A percentile compares a stretch with the other conserved stretches of the same genome.
Evolutionary conservation across 495 filamentous ascomycete genomes (phyloP).

Genomic region (Podospora appendiculata): DNA sequence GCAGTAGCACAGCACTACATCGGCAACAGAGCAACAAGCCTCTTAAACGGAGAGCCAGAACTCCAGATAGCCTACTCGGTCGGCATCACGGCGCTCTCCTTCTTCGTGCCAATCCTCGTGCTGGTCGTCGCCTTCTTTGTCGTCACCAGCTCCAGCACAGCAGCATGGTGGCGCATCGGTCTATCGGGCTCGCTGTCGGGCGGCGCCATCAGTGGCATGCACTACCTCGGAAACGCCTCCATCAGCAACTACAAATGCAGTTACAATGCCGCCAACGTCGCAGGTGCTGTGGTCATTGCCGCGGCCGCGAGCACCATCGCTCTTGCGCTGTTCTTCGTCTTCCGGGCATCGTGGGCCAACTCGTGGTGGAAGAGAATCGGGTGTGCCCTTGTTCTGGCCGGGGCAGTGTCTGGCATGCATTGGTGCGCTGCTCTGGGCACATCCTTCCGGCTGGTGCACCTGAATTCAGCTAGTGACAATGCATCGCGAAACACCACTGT

Average conservation of each 20-base stretch:
- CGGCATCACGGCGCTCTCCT: conserved; percentile 66
- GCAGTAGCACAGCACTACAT: conserved; percentile 55
- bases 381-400: conserved; percentile 59
- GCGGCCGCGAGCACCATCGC: conserved; percentile 59
- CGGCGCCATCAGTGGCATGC: conserved; percentile 75
- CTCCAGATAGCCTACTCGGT: conserved; percentile 69
- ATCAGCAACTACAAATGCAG: conserved; percentile 66
- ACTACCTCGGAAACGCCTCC: conserved; percentile 79
- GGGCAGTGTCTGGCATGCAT: conserved; percentile 79
- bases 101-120: conserved; percentile 72
- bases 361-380: conserved; percentile 64
- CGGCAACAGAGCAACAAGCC: conserved; percentile 69
- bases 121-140: conserved; percentile 65
- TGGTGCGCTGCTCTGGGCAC: conserved; percentile 76
- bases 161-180: conserved; percentile 50
- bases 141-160: conserved; percentile 54
- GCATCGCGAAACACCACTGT: conserved; percentile 50
- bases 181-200: conserved; percentile 62
- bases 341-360: conserved; percentile 69
- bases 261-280: conserved; percentile 51
- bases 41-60: conserved; percentile 50
- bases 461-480: conserved; percentile 20
- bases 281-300: conserved; percentile 65
- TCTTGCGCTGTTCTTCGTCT: conserved; percentile 68
- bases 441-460: conserved; percentile 42